Evolutionary conservation across 139 green algal species (phyloP).

Genomic region (Monoraphidium neglectum): DNA sequence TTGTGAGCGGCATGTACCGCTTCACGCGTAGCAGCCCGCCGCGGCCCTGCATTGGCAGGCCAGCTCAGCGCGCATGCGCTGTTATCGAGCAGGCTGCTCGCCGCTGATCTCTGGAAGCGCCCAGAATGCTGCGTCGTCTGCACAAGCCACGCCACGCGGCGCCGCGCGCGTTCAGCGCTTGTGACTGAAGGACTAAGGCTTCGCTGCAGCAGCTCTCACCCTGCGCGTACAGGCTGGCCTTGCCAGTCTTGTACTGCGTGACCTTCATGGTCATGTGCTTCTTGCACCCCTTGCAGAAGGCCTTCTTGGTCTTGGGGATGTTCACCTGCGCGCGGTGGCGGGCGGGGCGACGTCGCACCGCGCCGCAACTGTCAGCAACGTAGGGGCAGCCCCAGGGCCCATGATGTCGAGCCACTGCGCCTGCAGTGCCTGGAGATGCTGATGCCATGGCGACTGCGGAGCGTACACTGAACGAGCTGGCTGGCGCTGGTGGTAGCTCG

Average conservation of each 20-base stretch:
- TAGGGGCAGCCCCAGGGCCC: no score
- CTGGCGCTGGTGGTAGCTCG: slow-evolving; percentile 32
- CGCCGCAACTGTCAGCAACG: not conserved
- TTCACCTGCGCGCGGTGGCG: slow-evolving; percentile 88
- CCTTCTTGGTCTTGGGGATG: slow-evolving; percentile 97
- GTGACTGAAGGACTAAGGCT: no score
- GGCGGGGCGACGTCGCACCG: not conserved
- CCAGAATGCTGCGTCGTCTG: no score
- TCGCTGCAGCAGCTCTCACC: no score
- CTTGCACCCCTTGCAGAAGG: slow-evolving; percentile 97
- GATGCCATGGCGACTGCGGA: not conserved
- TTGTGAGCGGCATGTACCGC: no score
- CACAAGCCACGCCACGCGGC: not conserved
- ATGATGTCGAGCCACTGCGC: not conserved
- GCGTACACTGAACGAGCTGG: not conserved
- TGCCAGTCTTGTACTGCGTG: slow-evolving; percentile 99
- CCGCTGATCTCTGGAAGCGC: no score
- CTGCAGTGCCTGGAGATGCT: not conserved
- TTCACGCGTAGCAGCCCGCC: no score
- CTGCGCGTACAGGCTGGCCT: slow-evolving; percentile 97
- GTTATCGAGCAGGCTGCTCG: no score
- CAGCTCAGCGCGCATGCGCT: no score
- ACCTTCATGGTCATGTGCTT: slow-evolving; percentile 99
- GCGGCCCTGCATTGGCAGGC: no score
- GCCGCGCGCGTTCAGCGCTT: not conserved